A percentile compares a stretch with the other conserved stretches of the same genome.
Conservation (phyloP, 2,329 filamentous ascomycete genomes). For the Dendrostoma leiphaemia region DNA sequence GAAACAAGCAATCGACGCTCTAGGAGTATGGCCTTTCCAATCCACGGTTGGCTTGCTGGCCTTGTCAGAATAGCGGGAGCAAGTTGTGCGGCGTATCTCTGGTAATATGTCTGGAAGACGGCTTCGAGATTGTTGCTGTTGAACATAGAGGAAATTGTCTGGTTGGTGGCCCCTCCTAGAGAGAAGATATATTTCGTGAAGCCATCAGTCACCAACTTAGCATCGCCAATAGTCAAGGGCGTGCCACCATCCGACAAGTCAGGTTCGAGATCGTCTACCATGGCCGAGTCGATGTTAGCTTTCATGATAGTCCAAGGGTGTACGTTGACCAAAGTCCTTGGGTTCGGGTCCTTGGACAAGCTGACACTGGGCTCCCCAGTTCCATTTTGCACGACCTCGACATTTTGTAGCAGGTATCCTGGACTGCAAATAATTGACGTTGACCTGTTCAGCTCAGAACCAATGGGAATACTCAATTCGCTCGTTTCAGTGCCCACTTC, state of each 20-base stretch:
- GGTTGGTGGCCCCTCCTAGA: too few species aligned
- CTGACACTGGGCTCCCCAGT: background rate
- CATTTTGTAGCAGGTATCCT: background rate
- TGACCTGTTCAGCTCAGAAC: too few species aligned
- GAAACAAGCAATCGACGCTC: background rate
- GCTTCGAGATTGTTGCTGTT: too few species aligned
- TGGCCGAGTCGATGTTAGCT: background rate
- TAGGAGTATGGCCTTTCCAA: too few species aligned
- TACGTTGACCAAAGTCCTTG: background rate
- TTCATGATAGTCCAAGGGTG: background rate
- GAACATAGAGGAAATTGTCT: too few species aligned
- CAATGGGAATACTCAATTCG: too few species aligned
- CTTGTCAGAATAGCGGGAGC: background rate
- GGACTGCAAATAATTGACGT: background rate
- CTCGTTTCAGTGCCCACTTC: too few species aligned
- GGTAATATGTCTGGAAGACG: background rate
- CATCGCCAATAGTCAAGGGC: too few species aligned
- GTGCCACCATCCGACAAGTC: too few species aligned
- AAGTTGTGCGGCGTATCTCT: background rate
- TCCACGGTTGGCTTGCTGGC: too few species aligned
- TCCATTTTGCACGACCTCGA: background rate
- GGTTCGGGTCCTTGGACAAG: background rate
- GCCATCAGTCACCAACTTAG: too few species aligned
- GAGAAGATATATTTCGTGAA: too few species aligned
- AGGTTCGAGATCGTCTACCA: background rate